Evolutionary conservation across 306 rosid genomes (phyloP).

Genomic region (Quercus glauca): DNA sequence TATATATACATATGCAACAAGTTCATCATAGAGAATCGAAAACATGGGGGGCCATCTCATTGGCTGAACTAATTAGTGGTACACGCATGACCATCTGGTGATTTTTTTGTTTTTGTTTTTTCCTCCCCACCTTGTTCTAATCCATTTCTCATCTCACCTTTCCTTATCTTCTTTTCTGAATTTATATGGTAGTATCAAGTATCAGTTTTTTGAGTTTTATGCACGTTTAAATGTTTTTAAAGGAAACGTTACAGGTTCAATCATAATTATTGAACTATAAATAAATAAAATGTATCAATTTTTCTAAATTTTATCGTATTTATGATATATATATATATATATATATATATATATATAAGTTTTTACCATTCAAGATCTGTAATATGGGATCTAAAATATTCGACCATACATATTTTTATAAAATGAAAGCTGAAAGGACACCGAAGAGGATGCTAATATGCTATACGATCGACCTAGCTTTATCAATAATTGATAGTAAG

Average conservation of each 20-base stretch:
- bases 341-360: no score
- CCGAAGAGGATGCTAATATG: neutral
- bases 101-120: slow-evolving; percentile 19
- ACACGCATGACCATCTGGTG: slow-evolving; percentile 35
- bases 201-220: slow-evolving; percentile 11
- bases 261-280: no score
- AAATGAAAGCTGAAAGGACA: neutral
- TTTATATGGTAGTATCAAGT: neutral
- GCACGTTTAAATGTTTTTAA: no score
- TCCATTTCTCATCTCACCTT: slow-evolving; percentile 14
- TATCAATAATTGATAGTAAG: neutral
- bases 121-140: slow-evolving; percentile 18
- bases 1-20: slow-evolving; percentile 10
- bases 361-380: no score
- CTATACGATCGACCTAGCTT: neutral
- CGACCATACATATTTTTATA: slow-evolving; percentile 4
- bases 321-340: no score
- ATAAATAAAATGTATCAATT: no score
- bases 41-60: slow-evolving; percentile 33
- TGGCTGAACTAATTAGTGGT: slow-evolving; percentile 33
- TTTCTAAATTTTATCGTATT: no score
- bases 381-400: neutral
- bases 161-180: slow-evolving; percentile 26
- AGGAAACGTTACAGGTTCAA: no score
- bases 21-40: neutral